These are phyloP conservation scores for Tolypocladium paradoxum DNA, from an alignment of 2,329 filamentous ascomycete genomes.

Conservation along the genomic window DNA sequence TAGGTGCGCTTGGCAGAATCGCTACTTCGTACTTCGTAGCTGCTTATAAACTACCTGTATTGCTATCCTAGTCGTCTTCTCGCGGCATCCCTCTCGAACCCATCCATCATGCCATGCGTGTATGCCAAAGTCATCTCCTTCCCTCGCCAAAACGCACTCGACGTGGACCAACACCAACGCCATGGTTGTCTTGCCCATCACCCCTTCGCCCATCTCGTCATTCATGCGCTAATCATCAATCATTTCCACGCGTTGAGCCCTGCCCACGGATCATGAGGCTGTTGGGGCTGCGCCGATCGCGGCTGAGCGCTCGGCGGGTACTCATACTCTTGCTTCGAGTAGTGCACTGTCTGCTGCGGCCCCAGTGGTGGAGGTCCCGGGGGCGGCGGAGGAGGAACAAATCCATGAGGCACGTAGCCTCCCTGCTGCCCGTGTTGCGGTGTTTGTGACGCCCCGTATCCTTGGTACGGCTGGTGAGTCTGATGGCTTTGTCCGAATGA, in stretches of 20 bases:
- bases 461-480: slow-evolving; percentile 31
- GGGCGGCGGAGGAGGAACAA: slow-evolving; percentile 53
- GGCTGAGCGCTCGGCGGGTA: slow-evolving; percentile 20
- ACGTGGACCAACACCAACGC: too few species aligned
- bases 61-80: neutral
- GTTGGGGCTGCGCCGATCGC: slow-evolving; percentile 24
- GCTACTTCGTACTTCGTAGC: too few species aligned
- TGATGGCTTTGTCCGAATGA: slow-evolving; percentile 30
- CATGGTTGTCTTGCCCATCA: too few species aligned
- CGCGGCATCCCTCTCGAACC: neutral
- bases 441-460: slow-evolving; percentile 20
- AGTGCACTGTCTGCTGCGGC: slow-evolving; percentile 51
- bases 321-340: slow-evolving; percentile 26
- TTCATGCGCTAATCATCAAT: neutral
- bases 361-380: slow-evolving; percentile 52
- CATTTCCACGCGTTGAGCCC: slow-evolving; percentile 43
- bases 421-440: slow-evolving; percentile 26
- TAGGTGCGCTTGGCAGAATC: neutral
- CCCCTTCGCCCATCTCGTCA: neutral
- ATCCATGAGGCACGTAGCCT: slow-evolving; percentile 42
- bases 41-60: neutral
- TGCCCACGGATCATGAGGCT: slow-evolving; percentile 39
- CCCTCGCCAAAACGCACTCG: neutral
- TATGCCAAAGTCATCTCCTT: neutral
- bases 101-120: neutral